These are phyloP conservation scores for Chlorencoelia australis DNA, from an alignment of 2,329 filamentous ascomycete genomes.

Conservation along the genomic window DNA sequence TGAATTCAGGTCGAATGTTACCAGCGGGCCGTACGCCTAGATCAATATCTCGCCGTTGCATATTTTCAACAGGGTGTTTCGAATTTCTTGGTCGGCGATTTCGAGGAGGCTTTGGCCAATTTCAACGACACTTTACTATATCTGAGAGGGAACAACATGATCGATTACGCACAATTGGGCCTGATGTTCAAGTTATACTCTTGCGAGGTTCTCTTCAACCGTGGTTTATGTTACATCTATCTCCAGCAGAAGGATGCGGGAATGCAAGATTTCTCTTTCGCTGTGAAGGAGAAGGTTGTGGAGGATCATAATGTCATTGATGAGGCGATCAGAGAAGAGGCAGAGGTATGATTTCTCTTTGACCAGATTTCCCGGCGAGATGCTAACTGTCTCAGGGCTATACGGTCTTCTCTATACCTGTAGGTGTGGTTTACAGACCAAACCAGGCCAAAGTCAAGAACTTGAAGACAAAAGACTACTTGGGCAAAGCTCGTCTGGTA, in stretches of 20 bases:
- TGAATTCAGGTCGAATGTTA: conserved; percentile 78
- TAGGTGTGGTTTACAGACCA: conserved; percentile 87
- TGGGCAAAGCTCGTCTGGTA: conserved; percentile 89
- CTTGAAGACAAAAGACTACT: conserved; percentile 92
- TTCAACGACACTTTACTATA: conserved; percentile 98
- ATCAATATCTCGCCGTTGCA: conserved; percentile 92
- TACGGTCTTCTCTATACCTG: conserved; percentile 95
- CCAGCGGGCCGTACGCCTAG: conserved; percentile 78
- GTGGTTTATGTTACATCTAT: conserved; percentile 95
- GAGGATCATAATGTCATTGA: conserved; percentile 97
- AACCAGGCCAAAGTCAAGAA: conserved; percentile 99
- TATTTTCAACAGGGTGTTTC: conserved; percentile 99
- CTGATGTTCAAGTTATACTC: conserved; percentile 95
- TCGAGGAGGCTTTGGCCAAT: conserved; percentile 92
- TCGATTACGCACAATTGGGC: conserved; percentile 94
- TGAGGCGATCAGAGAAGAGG: conserved; percentile 86
- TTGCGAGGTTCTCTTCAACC: conserved; percentile 95
- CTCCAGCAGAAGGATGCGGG: conserved; percentile 84
- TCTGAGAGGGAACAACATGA: conserved; percentile 89
- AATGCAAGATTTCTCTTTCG: conserved; percentile 82
- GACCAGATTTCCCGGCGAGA: not conserved
- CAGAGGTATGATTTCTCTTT: conserved; percentile 53
- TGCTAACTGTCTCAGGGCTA: conserved; percentile 56
- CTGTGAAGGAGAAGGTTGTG: conserved; percentile 91
- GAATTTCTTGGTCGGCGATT: conserved; percentile 93